Conservation (phyloP, 2,329 filamentous ascomycete species). For the Fusarium haematococcum region DNA sequence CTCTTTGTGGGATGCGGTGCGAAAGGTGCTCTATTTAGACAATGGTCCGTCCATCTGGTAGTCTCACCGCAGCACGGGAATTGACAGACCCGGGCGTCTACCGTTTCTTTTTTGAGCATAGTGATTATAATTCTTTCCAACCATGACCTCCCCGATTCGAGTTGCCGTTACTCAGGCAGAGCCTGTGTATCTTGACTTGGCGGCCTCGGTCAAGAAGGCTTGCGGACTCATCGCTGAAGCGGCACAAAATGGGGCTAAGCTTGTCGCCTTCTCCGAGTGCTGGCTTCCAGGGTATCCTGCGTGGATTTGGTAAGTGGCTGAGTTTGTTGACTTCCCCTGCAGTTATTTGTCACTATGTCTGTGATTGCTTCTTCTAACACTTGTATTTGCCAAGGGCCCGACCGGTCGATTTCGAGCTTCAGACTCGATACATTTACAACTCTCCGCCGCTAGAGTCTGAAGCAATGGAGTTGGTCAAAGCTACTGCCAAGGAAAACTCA, state of each 20-base stretch:
- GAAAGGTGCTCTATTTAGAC: background rate
- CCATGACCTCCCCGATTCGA: constrained; percentile 30
- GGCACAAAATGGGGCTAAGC: constrained; percentile 59
- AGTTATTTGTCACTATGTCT: background rate
- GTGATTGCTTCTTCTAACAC: background rate
- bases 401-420: constrained; percentile 38
- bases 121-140: background rate
- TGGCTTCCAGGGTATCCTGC: constrained; percentile 67
- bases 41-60: background rate
- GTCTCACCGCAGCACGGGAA: background rate
- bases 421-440: constrained; percentile 54
- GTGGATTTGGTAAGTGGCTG: constrained; percentile 49
- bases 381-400: constrained; percentile 24
- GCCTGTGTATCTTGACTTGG: constrained; percentile 42
- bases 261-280: constrained; percentile 66
- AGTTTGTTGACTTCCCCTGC: background rate
- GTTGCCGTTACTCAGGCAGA: constrained; percentile 44
- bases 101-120: background rate
- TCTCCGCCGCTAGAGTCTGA: constrained; percentile 54
- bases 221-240: constrained; percentile 41
- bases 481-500: constrained; percentile 47
- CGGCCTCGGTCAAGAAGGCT: constrained; percentile 40
- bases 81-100: background rate
- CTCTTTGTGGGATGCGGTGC: background rate
- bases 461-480: constrained; percentile 53